These are phyloP conservation scores for Coleophoma eucalyptorum DNA, from an alignment of 2,329 filamentous ascomycete genomes.

Conservation along the genomic window DNA sequence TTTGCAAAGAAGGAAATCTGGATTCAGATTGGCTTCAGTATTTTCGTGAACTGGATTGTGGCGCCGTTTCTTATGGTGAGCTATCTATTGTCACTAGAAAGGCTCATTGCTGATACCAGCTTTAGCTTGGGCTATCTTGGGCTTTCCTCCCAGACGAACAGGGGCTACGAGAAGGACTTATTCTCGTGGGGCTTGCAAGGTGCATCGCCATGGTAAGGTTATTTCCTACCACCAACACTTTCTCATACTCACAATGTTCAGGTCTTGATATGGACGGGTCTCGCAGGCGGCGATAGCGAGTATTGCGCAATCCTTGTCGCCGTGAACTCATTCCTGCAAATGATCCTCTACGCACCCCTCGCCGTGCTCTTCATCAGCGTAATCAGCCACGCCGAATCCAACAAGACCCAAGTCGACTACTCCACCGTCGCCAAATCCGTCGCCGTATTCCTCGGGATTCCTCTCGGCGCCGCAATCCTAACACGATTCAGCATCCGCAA, in stretches of 20 bases:
- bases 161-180: conserved; percentile 61
- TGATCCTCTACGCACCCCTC: conserved; percentile 68
- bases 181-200: conserved; percentile 77
- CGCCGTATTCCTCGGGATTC: conserved; percentile 81
- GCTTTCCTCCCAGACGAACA: conserved; percentile 58
- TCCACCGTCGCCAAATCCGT: conserved; percentile 72
- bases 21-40: conserved; percentile 74
- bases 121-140: conserved; percentile 59
- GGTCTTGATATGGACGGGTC: conserved; percentile 68
- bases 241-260: background rate
- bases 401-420: conserved; percentile 48
- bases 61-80: conserved; percentile 72
- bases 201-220: conserved; percentile 78
- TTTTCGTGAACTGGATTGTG: conserved; percentile 79
- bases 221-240: background rate
- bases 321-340: conserved; percentile 71
- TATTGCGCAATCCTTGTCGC: conserved; percentile 82
- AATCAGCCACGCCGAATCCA: conserved; percentile 49
- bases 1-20: conserved; percentile 61
- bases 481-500: conserved; percentile 62
- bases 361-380: conserved; percentile 64
- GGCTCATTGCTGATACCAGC: background rate
- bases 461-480: conserved; percentile 73
- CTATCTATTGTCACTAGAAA: background rate
- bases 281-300: conserved; percentile 72